phyloP scores from a whole-genome alignment of 208 protist species.

The Trichomonas gallinae region DNA sequence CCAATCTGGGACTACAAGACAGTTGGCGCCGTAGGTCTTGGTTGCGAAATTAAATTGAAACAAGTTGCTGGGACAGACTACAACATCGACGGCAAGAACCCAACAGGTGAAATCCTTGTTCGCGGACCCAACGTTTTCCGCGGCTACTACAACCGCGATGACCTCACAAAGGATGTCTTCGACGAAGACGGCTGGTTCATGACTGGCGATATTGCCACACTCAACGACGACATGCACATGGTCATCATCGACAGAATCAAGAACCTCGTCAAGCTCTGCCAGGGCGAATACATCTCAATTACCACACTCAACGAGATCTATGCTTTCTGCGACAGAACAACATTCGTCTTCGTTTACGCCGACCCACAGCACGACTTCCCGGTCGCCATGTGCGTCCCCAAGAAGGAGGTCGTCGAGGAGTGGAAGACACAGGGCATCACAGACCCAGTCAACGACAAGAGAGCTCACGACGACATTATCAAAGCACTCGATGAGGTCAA shows the following conservation, averaged over 20 bases:
- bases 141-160: background rate
- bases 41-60: background rate
- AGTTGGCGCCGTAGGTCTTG: background rate
- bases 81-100: background rate
- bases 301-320: background rate
- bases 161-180: slow-evolving; percentile 16
- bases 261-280: background rate
- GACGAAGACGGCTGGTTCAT: background rate
- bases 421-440: background rate
- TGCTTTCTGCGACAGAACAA: background rate
- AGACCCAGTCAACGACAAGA: background rate
- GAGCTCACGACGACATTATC: background rate
- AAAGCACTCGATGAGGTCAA: background rate
- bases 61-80: background rate
- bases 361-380: background rate
- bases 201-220: background rate
- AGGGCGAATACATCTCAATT: background rate
- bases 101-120: background rate
- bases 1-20: background rate
- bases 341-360: background rate
- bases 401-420: background rate
- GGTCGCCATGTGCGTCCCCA: background rate
- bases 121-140: background rate
- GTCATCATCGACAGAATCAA: background rate
- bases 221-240: background rate